Percentiles rank a stretch among this genome's conserved stretches.
Evolutionary conservation across 2,329 filamentous ascomycete species (phyloP).

Genomic region (Epichloe coenophiala): DNA sequence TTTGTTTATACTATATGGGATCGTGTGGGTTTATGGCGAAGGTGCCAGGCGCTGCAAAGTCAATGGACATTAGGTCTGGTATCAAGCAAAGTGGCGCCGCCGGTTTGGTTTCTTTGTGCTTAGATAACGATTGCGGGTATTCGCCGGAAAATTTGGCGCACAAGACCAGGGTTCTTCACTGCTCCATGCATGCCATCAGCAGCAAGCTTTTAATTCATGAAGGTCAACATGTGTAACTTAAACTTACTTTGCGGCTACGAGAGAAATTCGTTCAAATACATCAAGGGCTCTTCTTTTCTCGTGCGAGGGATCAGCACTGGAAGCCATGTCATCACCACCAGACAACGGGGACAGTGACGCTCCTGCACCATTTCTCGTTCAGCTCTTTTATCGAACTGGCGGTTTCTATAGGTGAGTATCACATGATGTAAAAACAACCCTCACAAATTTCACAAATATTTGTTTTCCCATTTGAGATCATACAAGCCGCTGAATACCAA

Average conservation of each 20-base stretch:
- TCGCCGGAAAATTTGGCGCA: conserved; percentile 11
- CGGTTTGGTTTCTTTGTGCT: not conserved
- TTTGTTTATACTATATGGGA: no score
- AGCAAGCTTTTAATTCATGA: not conserved
- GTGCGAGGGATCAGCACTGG: not conserved
- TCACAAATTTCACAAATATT: not conserved
- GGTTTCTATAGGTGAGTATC: conserved; percentile 52
- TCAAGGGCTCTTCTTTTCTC: not conserved
- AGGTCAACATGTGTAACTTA: not conserved
- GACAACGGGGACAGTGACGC: conserved; percentile 43
- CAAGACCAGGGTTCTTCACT: not conserved
- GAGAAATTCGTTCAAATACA: not conserved
- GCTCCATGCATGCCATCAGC: no score
- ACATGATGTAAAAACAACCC: not conserved
- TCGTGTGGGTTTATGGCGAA: not conserved
- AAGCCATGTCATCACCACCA: conserved; percentile 22
- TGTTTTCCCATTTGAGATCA: no score
- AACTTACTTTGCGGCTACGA: not conserved
- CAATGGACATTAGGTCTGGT: no score
- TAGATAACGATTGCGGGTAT: conserved; percentile 16
- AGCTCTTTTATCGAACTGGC: conserved; percentile 67
- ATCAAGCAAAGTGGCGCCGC: no score
- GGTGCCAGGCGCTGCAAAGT: no score
- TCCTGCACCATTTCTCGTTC: conserved; percentile 70
- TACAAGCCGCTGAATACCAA: no score